A percentile compares a stretch with the other conserved stretches of the same genome.
Evolutionary conservation across 1,284 basidiomycete species (phyloP).

Genomic region (Tylopilus orsonianus): DNA sequence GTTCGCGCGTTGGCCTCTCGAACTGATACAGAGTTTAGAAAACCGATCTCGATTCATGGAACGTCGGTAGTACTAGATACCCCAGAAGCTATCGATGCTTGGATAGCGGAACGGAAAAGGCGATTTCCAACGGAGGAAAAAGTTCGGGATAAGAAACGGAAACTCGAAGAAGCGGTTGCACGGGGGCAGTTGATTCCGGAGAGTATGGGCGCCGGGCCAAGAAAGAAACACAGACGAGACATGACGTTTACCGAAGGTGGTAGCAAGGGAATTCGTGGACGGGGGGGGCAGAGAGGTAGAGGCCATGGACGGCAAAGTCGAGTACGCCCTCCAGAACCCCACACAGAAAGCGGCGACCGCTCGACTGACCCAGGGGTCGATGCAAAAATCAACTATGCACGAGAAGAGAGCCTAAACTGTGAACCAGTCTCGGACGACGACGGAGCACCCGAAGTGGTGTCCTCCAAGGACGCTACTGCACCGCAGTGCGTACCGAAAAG

Average conservation of each 20-base stretch:
- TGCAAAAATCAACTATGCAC: background rate
- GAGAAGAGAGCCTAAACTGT: constrained; percentile 4
- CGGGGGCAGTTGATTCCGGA: constrained; percentile 70
- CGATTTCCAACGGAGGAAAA: constrained; percentile 75
- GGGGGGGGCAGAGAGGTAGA: constrained; percentile 27
- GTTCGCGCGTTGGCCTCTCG: background rate
- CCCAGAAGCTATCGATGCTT: constrained; percentile 77
- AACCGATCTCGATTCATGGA: constrained; percentile 76
- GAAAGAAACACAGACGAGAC: constrained; percentile 37
- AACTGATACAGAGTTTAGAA: constrained; percentile 41
- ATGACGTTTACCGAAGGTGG: constrained; percentile 3
- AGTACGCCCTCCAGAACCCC: constrained; percentile 31
- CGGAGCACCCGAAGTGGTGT: constrained; percentile 57
- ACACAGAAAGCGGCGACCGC: background rate
- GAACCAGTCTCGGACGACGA: constrained; percentile 35
- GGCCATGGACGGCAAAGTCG: constrained; percentile 35
- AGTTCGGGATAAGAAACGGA: constrained; percentile 77
- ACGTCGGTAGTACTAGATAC: constrained; percentile 77
- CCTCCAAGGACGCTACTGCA: constrained; percentile 49
- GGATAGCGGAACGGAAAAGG: constrained; percentile 85
- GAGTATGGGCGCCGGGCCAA: constrained; percentile 41
- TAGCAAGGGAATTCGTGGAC: constrained; percentile 8
- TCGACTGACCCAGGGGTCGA: background rate
- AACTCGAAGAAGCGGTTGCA: constrained; percentile 70
- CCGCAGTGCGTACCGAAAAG: constrained; percentile 3